Evolutionary conservation across 768 basidiomycete species (phyloP).

Genomic region (Chalciporus chontae): DNA sequence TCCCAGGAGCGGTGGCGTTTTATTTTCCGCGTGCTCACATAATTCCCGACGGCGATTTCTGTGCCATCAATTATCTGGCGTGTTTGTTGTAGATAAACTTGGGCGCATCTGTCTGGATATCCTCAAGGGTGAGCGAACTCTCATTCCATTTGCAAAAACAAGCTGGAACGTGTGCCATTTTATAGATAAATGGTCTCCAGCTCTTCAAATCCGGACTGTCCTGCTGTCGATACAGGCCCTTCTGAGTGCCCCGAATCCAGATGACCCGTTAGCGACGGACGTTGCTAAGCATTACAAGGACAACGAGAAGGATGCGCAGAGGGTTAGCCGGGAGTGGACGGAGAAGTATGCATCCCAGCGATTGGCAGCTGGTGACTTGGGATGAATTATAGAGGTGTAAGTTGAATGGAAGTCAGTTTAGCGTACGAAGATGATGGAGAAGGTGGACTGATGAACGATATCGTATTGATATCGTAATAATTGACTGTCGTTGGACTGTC

Average conservation of each 20-base stretch:
- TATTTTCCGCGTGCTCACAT: slow-evolving; percentile 21
- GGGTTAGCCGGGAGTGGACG: slow-evolving; percentile 95
- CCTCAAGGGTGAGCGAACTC: slow-evolving; percentile 68
- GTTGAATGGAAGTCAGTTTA: background rate
- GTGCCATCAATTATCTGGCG: background rate
- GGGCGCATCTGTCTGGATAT: slow-evolving; percentile 98
- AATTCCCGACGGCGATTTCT: slow-evolving; percentile 10
- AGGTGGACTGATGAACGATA: slow-evolving; percentile 4
- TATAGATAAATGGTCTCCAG: slow-evolving; percentile 98
- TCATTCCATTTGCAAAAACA: background rate
- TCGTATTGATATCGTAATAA: too few species aligned
- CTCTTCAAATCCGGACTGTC: slow-evolving; percentile 97
- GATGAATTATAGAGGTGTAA: background rate
- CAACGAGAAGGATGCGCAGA: slow-evolving; percentile 88
- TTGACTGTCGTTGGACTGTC: too few species aligned
- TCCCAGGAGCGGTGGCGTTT: slow-evolving; percentile 11
- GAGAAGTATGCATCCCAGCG: slow-evolving; percentile 66
- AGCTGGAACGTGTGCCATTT: background rate
- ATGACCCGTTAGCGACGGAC: slow-evolving; percentile 91
- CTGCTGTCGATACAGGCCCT: slow-evolving; percentile 96
- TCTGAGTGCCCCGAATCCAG: slow-evolving; percentile 93
- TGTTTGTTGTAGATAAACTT: slow-evolving; percentile 72
- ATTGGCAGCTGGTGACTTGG: slow-evolving; percentile 1
- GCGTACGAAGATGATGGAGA: too few species aligned
- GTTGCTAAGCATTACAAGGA: slow-evolving; percentile 99